These are phyloP conservation scores for Aspergillus taichungensis DNA, from an alignment of 495 filamentous ascomycete species.

Conservation along the genomic window DNA sequence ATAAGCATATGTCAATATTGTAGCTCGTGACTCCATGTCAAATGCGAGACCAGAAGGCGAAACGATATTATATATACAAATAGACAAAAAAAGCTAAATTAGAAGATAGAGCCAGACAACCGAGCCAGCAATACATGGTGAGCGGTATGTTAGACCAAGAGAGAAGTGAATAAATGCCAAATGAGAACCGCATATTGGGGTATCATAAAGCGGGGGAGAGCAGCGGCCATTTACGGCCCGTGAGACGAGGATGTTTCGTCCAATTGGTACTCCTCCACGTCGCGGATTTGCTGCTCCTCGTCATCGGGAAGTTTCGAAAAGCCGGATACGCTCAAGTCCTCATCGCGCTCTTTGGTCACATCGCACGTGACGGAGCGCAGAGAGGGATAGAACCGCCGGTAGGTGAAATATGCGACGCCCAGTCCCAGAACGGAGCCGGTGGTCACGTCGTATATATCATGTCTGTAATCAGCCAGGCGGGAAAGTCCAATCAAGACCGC, in stretches of 20 bases:
- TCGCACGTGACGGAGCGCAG: conserved; percentile 43
- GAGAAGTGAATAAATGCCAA: no score
- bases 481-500: conserved; percentile 84
- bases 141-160: no score
- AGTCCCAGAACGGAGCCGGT: conserved; percentile 66
- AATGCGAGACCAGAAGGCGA: no score
- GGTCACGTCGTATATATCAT: conserved; percentile 90
- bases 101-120: no score
- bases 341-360: conserved; percentile 43
- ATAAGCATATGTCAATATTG: no score
- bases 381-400: conserved; percentile 58
- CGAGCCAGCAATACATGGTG: no score
- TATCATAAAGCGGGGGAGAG: conserved; percentile 1
- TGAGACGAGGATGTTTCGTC: conserved; percentile 6
- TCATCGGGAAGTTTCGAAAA: conserved; percentile 40
- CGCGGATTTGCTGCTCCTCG: conserved; percentile 33
- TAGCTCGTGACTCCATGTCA: no score
- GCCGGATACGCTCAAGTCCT: conserved; percentile 22
- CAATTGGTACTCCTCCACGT: conserved; percentile 21
- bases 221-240: no score
- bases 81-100: not conserved
- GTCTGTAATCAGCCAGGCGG: conserved; percentile 87
- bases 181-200: no score
- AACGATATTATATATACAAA: not conserved
- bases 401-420: conserved; percentile 70